Base-by-base conservation (phyloP, 2,329 filamentous ascomycete species). In the Fusarium bactridioides region DNA sequence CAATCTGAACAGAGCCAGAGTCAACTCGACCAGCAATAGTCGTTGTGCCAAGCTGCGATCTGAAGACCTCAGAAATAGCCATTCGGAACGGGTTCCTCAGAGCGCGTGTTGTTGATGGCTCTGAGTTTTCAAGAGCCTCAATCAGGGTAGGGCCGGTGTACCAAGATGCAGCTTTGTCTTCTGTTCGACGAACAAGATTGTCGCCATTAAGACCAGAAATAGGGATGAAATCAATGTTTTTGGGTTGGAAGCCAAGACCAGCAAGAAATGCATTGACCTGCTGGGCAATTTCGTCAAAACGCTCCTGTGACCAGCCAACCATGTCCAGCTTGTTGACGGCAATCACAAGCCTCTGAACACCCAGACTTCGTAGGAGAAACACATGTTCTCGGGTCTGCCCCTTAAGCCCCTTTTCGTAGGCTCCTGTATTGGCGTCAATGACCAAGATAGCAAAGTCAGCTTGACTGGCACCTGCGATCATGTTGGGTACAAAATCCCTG, bases 301-400 rank as follows among this genome's bases (percentile, higher is more conserved):
- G 89, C 9, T 90, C 91, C 80, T 93, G 85, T 4, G 91, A 93
- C 97, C 97, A 99, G 10, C 86, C 84, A 11, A 95, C 91, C 21
- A 91, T 92, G 80, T 99, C 96, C 77, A 99, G 91, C 81, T 99
- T 99, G 84, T 99, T 99, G 69, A 99, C 90, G 4, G 94, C 95
- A 33, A 99, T 92, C 45, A 99, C 91, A 21, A 99, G 87, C 31
- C 92, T 89, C 69, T 95, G 92, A 4, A 99, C 92, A 0, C 96
- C 96, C 84, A 98, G 93, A 76, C 95, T 98, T 67, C 95, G 89
- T 10, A 97, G 90, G 2, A 99, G 87, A 21, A 98, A 83, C 10
- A 96, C 94, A 79, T 99, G 96, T 79, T 99, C 96, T 79, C 93
- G 92, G 0, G 96, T 99, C 80, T 99, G 96, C 0, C 96, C 96